Base-by-base conservation (phyloP, 257 asterid species). In the Rubia yunnanensis region DNA sequence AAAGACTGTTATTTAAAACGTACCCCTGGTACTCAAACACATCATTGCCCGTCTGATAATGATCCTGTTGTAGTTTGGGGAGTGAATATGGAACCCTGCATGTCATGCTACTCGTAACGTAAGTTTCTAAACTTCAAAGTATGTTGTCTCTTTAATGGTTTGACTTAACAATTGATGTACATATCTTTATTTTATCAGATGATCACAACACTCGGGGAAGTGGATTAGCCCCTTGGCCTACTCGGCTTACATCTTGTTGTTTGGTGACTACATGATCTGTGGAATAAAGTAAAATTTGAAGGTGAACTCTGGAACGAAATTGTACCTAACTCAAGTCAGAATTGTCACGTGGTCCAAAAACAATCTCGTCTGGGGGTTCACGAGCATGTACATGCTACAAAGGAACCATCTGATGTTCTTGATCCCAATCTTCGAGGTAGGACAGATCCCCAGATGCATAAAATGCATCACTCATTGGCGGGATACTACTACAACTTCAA, bases 161-260 rank as follows among this genome's bases (percentile, higher is more conserved):
- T 64, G 55, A 11, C 4, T 0, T 1, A 20, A n/a, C 10, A 48
- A 34, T 57, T 14, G 10, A 57, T n/a, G 30, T 36, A 15, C 70
- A 18, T 69, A 53, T 70, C n/a, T 56, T 26, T 71, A 64, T 70
- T n/a, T 64, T 67, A 65, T 70, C 87, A 92, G 97, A 86, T 83
- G 99, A 92, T 73, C 97, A 92, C 77, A 86, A 77, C 68, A 73
- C 85, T 53, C 70, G 70, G 58, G 99, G 99, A 60, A 87, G 96
- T 66, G 97, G 88, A 65, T 83, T 92, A 73, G 92, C 88, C 57
- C 97, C 97, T 34, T 92, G 99, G 99, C 99, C 99, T 52, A 88
- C 94, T 24, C 83, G 97, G 64, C 68, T 89, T 69, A 86, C 94
- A 44, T 36, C 96, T 64, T n/a, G n/a, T n/a, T n/a, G n/a, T n/a